phyloP scores from a whole-genome alignment of 2,329 filamentous ascomycete species.

The Talaromyces sp. region DNA sequence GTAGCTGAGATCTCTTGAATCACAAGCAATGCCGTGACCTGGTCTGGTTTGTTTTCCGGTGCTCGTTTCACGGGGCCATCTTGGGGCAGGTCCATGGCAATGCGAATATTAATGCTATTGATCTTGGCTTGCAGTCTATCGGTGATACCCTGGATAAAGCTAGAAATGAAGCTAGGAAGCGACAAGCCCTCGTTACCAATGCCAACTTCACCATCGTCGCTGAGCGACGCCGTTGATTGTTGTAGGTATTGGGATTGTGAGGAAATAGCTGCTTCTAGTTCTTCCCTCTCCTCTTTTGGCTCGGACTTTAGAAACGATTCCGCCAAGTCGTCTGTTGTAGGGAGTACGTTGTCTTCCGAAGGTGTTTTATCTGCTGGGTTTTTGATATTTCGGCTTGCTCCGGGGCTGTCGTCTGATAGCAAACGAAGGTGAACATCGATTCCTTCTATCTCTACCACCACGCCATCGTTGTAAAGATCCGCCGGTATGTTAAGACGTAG shows the following conservation, averaged over 20 bases:
- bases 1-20: constrained; percentile 30
- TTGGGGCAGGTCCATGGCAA: constrained; percentile 44
- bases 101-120: constrained; percentile 45
- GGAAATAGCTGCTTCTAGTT: constrained; percentile 52
- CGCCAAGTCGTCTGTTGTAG: constrained; percentile 54
- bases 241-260: constrained; percentile 47
- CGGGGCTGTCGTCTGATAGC: constrained; percentile 29
- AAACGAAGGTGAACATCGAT: constrained; percentile 65
- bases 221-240: constrained; percentile 42
- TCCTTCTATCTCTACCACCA: constrained; percentile 74
- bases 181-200: constrained; percentile 50
- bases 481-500: constrained; percentile 80
- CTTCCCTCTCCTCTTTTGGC: constrained; percentile 50
- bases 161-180: constrained; percentile 54
- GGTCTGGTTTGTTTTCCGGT: constrained; percentile 30
- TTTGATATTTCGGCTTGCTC: constrained; percentile 15
- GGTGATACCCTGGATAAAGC: constrained; percentile 53
- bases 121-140: constrained; percentile 52
- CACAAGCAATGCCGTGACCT: constrained; percentile 29
- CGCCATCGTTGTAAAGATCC: constrained; percentile 79
- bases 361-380: constrained; percentile 6
- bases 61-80: constrained; percentile 31
- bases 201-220: constrained; percentile 39
- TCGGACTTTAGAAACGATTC: constrained; percentile 56
- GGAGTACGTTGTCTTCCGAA: constrained; percentile 31